Percentiles rank a stretch among this genome's conserved stretches.
Conservation (phyloP, 2,329 filamentous ascomycete genomes). For the Fusarium nodosum region DNA sequence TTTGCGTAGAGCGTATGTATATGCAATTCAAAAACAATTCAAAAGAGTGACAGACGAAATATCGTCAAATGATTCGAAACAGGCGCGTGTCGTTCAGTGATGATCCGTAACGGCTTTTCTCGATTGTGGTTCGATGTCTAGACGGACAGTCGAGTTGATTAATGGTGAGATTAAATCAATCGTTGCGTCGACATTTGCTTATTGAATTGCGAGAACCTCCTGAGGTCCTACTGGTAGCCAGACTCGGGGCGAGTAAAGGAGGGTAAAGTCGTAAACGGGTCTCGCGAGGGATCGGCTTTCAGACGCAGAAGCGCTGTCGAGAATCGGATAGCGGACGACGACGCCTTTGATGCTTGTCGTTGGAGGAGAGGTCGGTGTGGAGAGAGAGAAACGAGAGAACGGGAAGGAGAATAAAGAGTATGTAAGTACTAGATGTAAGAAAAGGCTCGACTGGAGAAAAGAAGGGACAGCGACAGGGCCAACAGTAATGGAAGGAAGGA, state of each 20-base stretch:
- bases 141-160: conserved; percentile 34
- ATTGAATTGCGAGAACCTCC: conserved; percentile 50
- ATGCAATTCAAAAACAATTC: conserved; percentile 49
- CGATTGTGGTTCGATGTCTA: conserved; percentile 33
- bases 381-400: conserved; percentile 46
- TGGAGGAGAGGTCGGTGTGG: conserved; percentile 51
- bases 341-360: conserved; percentile 53
- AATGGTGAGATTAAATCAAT: conserved; percentile 48
- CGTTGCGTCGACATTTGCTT: conserved; percentile 53
- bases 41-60: conserved; percentile 65
- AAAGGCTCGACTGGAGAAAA: conserved; percentile 51
- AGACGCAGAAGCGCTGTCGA: conserved; percentile 51
- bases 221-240: conserved; percentile 49
- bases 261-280: conserved; percentile 41
- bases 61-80: conserved; percentile 56
- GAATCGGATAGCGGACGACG: conserved; percentile 52
- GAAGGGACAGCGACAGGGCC: conserved; percentile 52
- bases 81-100: conserved; percentile 49
- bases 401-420: conserved; percentile 45
- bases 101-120: conserved; percentile 43
- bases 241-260: conserved; percentile 42
- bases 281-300: conserved; percentile 44
- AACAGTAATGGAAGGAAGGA: conserved; percentile 48
- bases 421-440: conserved; percentile 45
- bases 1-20: conserved; percentile 51